Percentiles rank a stretch among this genome's conserved stretches.
These are phyloP conservation scores for Wilcoxina mikolae DNA, from an alignment of 495 filamentous ascomycete genomes.

Conservation along the genomic window DNA sequence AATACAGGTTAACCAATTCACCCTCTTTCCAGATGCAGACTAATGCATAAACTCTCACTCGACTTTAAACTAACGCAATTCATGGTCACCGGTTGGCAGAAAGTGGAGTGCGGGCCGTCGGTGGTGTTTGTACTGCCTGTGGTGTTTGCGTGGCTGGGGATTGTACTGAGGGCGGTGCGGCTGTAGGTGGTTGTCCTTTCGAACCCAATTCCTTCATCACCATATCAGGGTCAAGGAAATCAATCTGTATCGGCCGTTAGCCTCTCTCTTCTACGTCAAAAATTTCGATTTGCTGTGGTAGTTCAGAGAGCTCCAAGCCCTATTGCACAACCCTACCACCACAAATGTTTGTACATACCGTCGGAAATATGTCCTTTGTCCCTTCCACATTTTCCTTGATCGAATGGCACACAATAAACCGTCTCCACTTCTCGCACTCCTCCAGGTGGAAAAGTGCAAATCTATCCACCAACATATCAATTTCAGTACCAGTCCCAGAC, in stretches of 20 bases:
- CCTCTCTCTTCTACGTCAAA: no score
- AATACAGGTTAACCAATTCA: no score
- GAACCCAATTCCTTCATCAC: neutral
- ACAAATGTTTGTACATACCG: neutral
- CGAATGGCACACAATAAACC: conserved; percentile 24
- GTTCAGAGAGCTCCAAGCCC: neutral
- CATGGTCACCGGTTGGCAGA: no score
- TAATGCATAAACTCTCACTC: no score
- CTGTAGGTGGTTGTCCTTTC: no score
- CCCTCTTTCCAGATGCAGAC: no score
- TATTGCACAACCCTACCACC: neutral
- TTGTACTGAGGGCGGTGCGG: no score
- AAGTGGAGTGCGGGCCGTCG: no score
- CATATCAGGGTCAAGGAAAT: neutral
- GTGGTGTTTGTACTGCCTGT: no score
- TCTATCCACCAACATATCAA: conserved; percentile 19
- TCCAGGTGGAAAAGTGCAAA: conserved; percentile 23
- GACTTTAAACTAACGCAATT: no score
- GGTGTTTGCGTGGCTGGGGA: no score
- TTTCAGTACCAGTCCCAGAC: conserved; percentile 12
- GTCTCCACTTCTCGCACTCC: conserved; percentile 14
- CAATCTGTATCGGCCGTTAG: neutral
- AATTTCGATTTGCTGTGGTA: no score
- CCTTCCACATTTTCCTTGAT: conserved; percentile 6
- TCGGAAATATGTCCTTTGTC: neutral